These are phyloP conservation scores for Magnusiomyces paraingens DNA, from an alignment of 1,139 yeast genomes.

Conservation along the genomic window DNA sequence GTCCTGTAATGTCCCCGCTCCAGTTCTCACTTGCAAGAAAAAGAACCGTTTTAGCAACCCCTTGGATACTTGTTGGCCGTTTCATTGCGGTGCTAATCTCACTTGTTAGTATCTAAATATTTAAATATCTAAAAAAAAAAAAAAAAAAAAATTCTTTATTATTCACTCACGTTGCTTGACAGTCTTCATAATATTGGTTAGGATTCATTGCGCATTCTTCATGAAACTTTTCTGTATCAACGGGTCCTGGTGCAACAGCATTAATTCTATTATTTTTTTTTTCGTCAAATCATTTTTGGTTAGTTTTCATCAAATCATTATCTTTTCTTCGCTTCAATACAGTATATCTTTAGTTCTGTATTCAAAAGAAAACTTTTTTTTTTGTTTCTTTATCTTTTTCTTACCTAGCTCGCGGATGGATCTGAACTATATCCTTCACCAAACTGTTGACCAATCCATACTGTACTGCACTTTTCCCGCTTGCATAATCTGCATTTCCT, in stretches of 20 bases:
- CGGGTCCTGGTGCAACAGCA: constrained; percentile 18
- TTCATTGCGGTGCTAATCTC: constrained; percentile 9
- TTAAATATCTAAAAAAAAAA: no score
- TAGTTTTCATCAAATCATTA: no score
- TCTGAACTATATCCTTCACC: constrained; percentile 11
- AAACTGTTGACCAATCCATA: constrained; percentile 15
- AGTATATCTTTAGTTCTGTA: no score
- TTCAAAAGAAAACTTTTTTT: no score
- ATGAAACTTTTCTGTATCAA: constrained; percentile 14
- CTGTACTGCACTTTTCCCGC: constrained; percentile 16
- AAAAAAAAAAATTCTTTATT: no score
- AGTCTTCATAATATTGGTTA: constrained; percentile 13
- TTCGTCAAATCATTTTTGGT: no score
- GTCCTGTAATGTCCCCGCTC: constrained; percentile 17
- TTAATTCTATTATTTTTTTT: constrained; percentile 6
- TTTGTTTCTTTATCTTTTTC: no score
- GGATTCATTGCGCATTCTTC: constrained; percentile 13
- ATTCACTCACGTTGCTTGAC: constrained; percentile 12
- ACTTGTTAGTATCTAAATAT: no score
- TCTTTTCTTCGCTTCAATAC: no score
- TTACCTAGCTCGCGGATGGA: constrained; percentile 11
- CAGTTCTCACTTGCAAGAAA: constrained; percentile 17
- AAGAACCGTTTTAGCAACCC: constrained; percentile 15
- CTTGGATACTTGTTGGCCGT: constrained; percentile 12
- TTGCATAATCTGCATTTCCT: constrained; percentile 16